Conservation (phyloP, 768 basidiomycete genomes). For the Kwoniella dendrophila region DNA sequence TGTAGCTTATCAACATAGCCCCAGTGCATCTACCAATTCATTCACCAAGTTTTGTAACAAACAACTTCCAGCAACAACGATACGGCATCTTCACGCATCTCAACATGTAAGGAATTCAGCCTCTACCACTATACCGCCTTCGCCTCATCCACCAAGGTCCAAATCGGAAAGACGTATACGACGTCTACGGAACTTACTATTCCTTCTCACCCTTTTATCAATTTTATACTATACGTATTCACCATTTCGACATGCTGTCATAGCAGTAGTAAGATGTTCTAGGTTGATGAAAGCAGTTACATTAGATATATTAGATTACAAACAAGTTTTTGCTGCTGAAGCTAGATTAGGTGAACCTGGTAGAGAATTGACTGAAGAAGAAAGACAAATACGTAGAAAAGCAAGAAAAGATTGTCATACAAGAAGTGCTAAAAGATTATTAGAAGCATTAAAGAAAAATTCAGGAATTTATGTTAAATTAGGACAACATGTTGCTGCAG, state of each 20-base stretch:
- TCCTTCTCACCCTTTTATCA: conserved; percentile 43
- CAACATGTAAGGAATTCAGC: neutral
- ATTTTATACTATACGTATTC: conserved; percentile 67
- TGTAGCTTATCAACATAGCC: neutral
- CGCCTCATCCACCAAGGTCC: neutral
- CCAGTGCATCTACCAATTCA: neutral
- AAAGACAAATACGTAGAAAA: conserved; percentile 68
- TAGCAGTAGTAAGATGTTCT: conserved; percentile 77
- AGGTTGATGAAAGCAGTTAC: conserved; percentile 68
- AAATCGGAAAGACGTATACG: conserved; percentile 8
- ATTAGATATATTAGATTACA: conserved; percentile 50
- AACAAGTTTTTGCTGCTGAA: conserved; percentile 47
- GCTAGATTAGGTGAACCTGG: conserved; percentile 57
- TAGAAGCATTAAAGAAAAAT: conserved; percentile 82
- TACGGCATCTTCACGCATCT: neutral
- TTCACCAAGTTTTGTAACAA: neutral
- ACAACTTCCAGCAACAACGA: neutral
- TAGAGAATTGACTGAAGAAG: conserved; percentile 59
- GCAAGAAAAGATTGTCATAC: conserved; percentile 75
- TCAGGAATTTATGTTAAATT: conserved; percentile 62
- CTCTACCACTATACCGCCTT: conserved; percentile 2
- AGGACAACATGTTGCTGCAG: conserved; percentile 82
- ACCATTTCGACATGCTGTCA: conserved; percentile 71
- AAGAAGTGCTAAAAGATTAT: conserved; percentile 75
- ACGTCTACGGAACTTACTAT: conserved; percentile 36